Evolutionary conservation across 129 eudicot species (phyloP), one percentile per base, ranked within the genome.

Genomic region (sunflower (Helianthus annuus)): DNA sequence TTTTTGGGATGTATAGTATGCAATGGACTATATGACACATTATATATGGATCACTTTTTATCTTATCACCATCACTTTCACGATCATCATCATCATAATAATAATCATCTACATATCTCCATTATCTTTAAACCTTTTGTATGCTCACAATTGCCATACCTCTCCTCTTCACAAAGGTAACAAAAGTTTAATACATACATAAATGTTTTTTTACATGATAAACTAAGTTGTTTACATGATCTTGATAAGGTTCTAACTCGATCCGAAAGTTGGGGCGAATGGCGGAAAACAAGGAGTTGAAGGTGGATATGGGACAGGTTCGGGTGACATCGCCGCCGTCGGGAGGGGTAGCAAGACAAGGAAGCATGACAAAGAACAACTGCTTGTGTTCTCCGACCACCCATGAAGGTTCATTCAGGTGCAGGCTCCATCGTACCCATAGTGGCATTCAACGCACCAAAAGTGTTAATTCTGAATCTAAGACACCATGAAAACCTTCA

Each of bases 381-480:
- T 91, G 97, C 48, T 76, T 88, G 1, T 91, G 97, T 76, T 91
- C 97, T 68, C 97, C 97, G 2, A 91, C 97, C 7, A 91, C 96
- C 24, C 97, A 91, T 66, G 90, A 84, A 0, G 97, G 93, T 45
- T 88, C 97, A 6, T 91, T 88, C 64, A 75, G 97, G 14, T 91
- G 97, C 61, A 69, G 97, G 84, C 96, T 91, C 48, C 97, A 88
- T 59, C 86, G 97, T 2, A 61, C 69, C 11, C 89, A 95, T 3
- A 69, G 74, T 40, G 86, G 74, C 56, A 84, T 91, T 54, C 92
- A 82, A 15, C 75, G 92, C 36, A 80, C 88, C 0, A 88, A 78
- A 70, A 91, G 97, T 71, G 80, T 84, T 7, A 83, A 78, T 48
- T 65, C 80, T 6, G 72, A 58, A n/a, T 70, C 80, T 12, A 75